Evolutionary conservation across 371 early-diverging fungal genomes (phyloP), one percentile per base, ranked within the genome.

Genomic region (Apophysomyces elegans): DNA sequence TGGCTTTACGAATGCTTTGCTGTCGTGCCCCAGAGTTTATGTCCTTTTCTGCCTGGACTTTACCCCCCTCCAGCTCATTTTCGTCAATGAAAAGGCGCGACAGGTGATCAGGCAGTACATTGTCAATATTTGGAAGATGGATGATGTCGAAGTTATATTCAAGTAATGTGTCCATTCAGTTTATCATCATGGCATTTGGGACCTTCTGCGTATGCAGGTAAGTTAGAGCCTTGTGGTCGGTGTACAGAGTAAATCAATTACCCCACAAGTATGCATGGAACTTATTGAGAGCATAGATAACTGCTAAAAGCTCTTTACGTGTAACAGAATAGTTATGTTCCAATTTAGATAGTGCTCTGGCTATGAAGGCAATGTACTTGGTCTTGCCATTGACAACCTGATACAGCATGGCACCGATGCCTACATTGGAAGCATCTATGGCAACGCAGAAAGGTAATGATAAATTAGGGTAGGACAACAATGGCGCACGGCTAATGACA

Each of bases 261-360:
- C 73, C 75, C 77, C 73, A 78, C 1, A 80, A 21, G 57, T 64
- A 78, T 43, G 68, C 50, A 37, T 74, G 73, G 57, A 79, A 75
- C 36, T 65, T 69, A 0, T 37, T 37, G 2, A 69, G 38, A 4
- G 59, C 64, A 21, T 18, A 76, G 7, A 62, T 16, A 7, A 62
- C 46, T 1, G 39, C 62, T 0, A 58, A n/a, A 3, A 64, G n/a
- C 36, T 64, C 58, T 13, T 46, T 14, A 0, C 16, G 46, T 0
- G 64, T 69, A 7, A 38, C 36, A 7, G 44, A 43, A 37, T 69
- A 69, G 9, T 41, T 56, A 0, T 41, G 1, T 43, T 69, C 61
- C 14, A 38, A 38, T 36, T 3, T n/a, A 12, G 59, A 59, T 11
- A 64, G 56, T 5, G 46, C 7, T 12, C 57, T n/a, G 0, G 66